phyloP scores from a whole-genome alignment of 1,284 basidiomycete genomes.

The Ustilago esculenta region DNA sequence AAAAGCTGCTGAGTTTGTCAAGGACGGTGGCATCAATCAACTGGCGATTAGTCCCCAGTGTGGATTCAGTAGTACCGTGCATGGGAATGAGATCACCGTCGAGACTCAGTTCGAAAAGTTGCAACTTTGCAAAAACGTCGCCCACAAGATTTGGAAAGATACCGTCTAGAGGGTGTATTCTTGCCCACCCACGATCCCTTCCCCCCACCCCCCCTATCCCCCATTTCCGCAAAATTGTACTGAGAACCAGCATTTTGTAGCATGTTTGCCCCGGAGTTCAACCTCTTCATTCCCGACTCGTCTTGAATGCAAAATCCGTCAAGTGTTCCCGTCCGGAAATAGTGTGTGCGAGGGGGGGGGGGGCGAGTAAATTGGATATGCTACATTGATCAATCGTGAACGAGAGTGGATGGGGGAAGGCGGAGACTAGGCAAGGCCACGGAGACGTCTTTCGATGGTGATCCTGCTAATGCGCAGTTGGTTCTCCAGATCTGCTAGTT shows the following conservation, averaged over 20 bases:
- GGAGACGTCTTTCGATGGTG: constrained; percentile 21
- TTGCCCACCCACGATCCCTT: neutral
- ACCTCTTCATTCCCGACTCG: too few relatives aligned
- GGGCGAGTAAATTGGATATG: too few relatives aligned
- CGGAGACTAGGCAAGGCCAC: constrained; percentile 1
- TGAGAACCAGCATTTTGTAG: too few relatives aligned
- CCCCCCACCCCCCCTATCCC: neutral
- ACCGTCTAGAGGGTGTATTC: constrained; percentile 7
- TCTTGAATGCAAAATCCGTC: too few relatives aligned
- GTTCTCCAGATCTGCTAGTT: constrained; percentile 32
- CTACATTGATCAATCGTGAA: too few relatives aligned
- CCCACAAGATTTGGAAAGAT: constrained; percentile 59
- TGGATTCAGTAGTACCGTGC: constrained; percentile 75
- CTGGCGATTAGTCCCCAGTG: constrained; percentile 79
- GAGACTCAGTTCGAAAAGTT: constrained; percentile 72
- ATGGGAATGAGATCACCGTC: constrained; percentile 69
- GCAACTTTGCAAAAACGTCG: constrained; percentile 71
- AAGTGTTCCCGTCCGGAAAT: too few relatives aligned
- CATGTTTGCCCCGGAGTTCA: too few relatives aligned
- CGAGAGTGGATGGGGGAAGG: too few relatives aligned
- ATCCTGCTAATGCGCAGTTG: constrained; percentile 8
- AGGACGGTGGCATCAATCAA: constrained; percentile 71
- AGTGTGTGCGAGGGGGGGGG: too few relatives aligned
- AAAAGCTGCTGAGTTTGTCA: constrained; percentile 74
- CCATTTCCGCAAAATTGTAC: too few relatives aligned